Evolutionary conservation across 2,329 filamentous ascomycete species (phyloP).

Genomic region (Bertia moriformis): DNA sequence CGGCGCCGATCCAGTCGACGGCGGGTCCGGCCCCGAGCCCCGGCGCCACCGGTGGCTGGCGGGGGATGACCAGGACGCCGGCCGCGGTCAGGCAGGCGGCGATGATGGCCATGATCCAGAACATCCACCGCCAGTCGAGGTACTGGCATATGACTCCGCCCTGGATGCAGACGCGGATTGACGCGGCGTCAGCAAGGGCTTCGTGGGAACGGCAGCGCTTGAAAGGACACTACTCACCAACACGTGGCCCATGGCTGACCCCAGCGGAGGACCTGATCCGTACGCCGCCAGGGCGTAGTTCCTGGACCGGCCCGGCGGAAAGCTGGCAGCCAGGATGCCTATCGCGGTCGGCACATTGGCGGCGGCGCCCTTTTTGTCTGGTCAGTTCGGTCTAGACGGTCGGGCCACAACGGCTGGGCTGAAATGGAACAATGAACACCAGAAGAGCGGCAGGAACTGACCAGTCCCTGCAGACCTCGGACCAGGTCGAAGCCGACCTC

Average conservation of each 20-base stretch:
- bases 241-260: too few relatives aligned
- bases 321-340: too few relatives aligned
- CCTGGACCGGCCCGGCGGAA: too few relatives aligned
- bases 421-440: not conserved
- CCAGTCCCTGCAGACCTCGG: constrained; percentile 49
- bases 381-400: too few relatives aligned
- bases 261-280: too few relatives aligned
- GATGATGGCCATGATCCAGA: constrained; percentile 48
- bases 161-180: constrained; percentile 9
- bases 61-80: constrained; percentile 44
- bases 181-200: not conserved
- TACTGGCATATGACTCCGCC: constrained; percentile 53
- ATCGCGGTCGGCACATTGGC: too few relatives aligned
- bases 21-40: constrained; percentile 8
- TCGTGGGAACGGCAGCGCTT: not conserved
- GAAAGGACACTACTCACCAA: constrained; percentile 10
- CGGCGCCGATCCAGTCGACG: constrained; percentile 54
- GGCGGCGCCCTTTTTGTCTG: too few relatives aligned
- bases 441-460: constrained; percentile 8
- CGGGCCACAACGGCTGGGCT: too few relatives aligned
- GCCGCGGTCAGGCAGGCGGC: constrained; percentile 38
- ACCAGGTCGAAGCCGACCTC: constrained; percentile 57
- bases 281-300: too few relatives aligned
- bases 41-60: constrained; percentile 20
- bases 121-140: constrained; percentile 51